Conservation (phyloP, 768 basidiomycete genomes). For the Auricularia auricula-judae region DNA sequence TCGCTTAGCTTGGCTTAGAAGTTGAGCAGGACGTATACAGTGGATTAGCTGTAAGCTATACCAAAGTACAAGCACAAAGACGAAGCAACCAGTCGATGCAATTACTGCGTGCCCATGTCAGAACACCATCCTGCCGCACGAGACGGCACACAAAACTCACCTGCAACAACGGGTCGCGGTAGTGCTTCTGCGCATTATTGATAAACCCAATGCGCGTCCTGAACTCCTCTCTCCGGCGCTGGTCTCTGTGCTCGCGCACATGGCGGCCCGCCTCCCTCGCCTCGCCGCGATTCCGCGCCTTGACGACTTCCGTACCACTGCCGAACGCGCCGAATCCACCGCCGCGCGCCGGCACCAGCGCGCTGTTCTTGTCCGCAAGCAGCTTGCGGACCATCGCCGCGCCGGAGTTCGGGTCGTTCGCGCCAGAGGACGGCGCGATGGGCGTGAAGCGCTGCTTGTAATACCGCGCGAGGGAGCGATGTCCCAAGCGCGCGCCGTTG, state of each 20-base stretch:
- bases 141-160: constrained; percentile 17
- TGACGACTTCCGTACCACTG: constrained; percentile 68
- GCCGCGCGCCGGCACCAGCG: constrained; percentile 73
- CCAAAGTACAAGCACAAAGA: no score
- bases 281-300: constrained; percentile 90
- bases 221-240: constrained; percentile 67
- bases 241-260: constrained; percentile 73
- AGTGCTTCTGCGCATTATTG: constrained; percentile 84
- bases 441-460: constrained; percentile 70
- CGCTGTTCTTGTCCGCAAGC: constrained; percentile 72
- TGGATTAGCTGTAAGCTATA: no score
- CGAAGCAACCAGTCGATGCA: no score
- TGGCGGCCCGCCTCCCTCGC: constrained; percentile 86
- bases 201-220: constrained; percentile 73
- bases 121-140: no score
- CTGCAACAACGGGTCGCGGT: constrained; percentile 59
- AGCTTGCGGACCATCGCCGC: constrained; percentile 66
- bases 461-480: constrained; percentile 76
- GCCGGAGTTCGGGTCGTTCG: constrained; percentile 59
- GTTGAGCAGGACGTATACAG: no score
- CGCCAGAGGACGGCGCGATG: constrained; percentile 25
- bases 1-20: no score
- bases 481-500: constrained; percentile 85
- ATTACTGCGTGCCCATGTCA: no score
- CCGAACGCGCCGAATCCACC: constrained; percentile 78